Evolutionary conservation across 2,329 filamentous ascomycete species (phyloP).

Genomic region (Aspergillus felis): DNA sequence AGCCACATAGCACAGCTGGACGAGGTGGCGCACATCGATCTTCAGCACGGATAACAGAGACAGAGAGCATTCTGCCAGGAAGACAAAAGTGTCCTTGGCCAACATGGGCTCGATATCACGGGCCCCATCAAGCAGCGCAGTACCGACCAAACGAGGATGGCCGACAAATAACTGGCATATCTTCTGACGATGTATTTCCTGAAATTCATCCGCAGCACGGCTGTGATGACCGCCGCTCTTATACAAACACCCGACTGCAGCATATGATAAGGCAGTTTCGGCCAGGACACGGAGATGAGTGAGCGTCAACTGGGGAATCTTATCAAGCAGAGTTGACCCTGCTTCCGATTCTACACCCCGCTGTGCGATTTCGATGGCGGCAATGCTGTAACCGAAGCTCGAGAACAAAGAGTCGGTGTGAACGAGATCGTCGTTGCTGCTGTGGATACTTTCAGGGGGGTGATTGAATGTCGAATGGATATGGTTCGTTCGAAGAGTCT

Average conservation of each 20-base stretch:
- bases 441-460: constrained; percentile 34
- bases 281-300: constrained; percentile 84
- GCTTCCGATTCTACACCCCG: constrained; percentile 73
- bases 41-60: constrained; percentile 64
- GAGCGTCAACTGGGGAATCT: constrained; percentile 76
- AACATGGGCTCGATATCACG: constrained; percentile 40
- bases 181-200: constrained; percentile 65
- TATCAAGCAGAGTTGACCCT: constrained; percentile 73
- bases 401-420: constrained; percentile 42
- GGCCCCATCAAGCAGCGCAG: constrained; percentile 31
- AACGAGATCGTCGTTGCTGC: constrained; percentile 43
- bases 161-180: constrained; percentile 71
- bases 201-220: constrained; percentile 60
- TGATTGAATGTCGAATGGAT: constrained; percentile 47
- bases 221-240: constrained; percentile 55
- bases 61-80: constrained; percentile 74
- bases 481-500: constrained; percentile 51
- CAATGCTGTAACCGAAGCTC: constrained; percentile 75
- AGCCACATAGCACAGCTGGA: constrained; percentile 83
- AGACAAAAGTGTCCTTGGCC: constrained; percentile 45
- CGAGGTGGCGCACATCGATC: constrained; percentile 71
- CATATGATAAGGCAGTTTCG: constrained; percentile 83
- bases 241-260: constrained; percentile 69
- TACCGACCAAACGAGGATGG: constrained; percentile 39
- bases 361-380: constrained; percentile 85